Conservation (phyloP, 345 rosid genomes). For the Gossypium longicalyx region DNA sequence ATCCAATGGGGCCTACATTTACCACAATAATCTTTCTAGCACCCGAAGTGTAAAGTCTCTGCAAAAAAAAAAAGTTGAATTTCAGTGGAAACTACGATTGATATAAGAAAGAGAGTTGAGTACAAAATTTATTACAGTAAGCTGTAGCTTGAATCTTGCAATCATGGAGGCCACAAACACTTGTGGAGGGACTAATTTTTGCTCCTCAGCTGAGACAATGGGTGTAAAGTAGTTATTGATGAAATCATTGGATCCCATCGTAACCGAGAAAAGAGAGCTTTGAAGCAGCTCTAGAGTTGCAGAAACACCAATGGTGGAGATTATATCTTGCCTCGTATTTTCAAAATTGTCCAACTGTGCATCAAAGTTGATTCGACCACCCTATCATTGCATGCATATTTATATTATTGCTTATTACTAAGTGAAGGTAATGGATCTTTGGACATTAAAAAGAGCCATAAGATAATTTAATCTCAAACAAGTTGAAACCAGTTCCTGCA, state of each 20-base stretch:
- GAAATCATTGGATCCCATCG: conserved; percentile 76
- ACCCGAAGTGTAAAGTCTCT: conserved; percentile 61
- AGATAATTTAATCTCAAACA: neutral
- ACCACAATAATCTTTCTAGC: conserved; percentile 61
- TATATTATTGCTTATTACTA: neutral
- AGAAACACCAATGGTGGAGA: conserved; percentile 33
- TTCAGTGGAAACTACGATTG: too few relatives aligned
- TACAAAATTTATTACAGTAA: conserved; percentile 41
- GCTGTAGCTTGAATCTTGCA: conserved; percentile 52
- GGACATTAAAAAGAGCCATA: neutral
- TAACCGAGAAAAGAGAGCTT: conserved; percentile 45
- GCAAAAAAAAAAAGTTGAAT: conserved; percentile 4
- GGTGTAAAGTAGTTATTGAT: conserved; percentile 68
- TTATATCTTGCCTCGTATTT: conserved; percentile 44
- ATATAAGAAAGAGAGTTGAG: neutral
- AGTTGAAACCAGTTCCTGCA: neutral
- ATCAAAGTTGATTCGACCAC: conserved; percentile 58
- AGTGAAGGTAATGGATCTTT: neutral
- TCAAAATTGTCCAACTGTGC: conserved; percentile 55
- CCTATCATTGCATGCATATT: conserved; percentile 29
- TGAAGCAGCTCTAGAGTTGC: conserved; percentile 36
- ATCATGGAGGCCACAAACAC: conserved; percentile 49
- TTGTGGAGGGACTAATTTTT: conserved; percentile 43
- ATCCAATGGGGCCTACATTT: conserved; percentile 80
- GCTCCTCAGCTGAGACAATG: conserved; percentile 39